These are phyloP conservation scores for Fragosphaeria purpurea DNA, from an alignment of 2,329 filamentous ascomycete species.

Conservation along the genomic window DNA sequence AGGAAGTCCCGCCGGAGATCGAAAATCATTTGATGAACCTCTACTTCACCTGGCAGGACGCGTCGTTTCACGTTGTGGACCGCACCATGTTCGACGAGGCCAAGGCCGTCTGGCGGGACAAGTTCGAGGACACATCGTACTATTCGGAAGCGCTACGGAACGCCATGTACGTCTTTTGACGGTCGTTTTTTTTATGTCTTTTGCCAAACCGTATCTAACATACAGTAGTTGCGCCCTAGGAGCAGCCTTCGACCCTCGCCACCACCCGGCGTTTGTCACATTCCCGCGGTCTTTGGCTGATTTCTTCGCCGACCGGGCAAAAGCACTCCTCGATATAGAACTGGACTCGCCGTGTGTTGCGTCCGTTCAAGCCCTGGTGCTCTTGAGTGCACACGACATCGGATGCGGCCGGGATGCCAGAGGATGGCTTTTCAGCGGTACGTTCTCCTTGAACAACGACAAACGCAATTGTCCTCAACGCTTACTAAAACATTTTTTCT, in stretches of 20 bases:
- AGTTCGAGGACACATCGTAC: slow-evolving; percentile 7
- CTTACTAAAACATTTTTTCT: too few relatives aligned
- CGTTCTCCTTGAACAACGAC: background rate
- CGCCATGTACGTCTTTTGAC: slow-evolving; percentile 11
- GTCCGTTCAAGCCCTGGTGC: slow-evolving; percentile 34
- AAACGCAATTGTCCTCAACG: too few relatives aligned
- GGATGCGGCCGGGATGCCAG: slow-evolving; percentile 32
- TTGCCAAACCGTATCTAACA: too few relatives aligned
- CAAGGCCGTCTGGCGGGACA: background rate
- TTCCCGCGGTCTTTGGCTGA: slow-evolving; percentile 24
- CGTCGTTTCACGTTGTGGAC: slow-evolving; percentile 34
- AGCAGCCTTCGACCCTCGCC: slow-evolving; percentile 20
- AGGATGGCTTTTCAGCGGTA: slow-evolving; percentile 34
- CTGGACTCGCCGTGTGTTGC: slow-evolving; percentile 36
- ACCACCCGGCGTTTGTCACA: slow-evolving; percentile 10
- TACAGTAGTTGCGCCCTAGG: slow-evolving; percentile 22
- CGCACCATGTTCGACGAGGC: slow-evolving; percentile 20
- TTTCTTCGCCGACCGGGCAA: slow-evolving; percentile 32
- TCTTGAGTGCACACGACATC: slow-evolving; percentile 34
- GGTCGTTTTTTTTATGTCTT: background rate
- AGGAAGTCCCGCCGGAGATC: slow-evolving; percentile 27
- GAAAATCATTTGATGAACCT: slow-evolving; percentile 34
- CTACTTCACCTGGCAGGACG: slow-evolving; percentile 39
- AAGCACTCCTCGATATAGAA: slow-evolving; percentile 34
- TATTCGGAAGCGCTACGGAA: slow-evolving; percentile 14